Evolutionary conservation across 2,329 filamentous ascomycete species (phyloP), one percentile per base, ranked within the genome.

Genomic region (Metarhizium guizhouense): DNA sequence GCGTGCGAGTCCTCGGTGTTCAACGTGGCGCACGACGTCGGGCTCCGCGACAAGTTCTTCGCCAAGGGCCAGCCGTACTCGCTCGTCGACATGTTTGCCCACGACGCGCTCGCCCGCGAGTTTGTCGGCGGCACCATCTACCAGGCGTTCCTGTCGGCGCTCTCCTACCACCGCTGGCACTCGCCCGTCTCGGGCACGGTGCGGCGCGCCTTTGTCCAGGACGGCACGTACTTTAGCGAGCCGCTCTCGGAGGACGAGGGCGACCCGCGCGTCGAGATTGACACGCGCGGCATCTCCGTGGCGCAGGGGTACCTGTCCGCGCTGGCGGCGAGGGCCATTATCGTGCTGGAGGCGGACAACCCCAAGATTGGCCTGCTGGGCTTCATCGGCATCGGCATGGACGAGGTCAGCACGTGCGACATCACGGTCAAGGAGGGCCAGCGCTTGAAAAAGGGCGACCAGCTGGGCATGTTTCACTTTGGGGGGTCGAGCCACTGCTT

Each of bases 401-500:
- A 83, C 47, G 87, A 92, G 69, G 87, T 90, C 13, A 85, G 80
- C 56, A 84, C 85, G 0, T 90, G 86, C 63, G 85, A 90, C 53
- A 83, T 88, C 51, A 86, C 82, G 0, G 85, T 88, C 11, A 76
- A 76, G 61, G 80, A 84, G 64, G 86, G 85, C 0, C 77, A 90
- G 65, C 76, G 77, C 53, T 65, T 91, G 16, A 74, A 74, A 53
- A 90, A 90, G 74, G 88, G 88, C 1, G 80, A 90, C 4, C 73
- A 90, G 71, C 74, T 84, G 43, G 87, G 87, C 47, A 90, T 89
- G 86, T 91, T 91, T 69, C 87, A 91, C 65, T 90, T 86, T 65
- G 87, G 87, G n/a, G 87, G 88, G 0, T 85, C 80, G 6, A 83
- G 82, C 1, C 83, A 88, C 65, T 88, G 84, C 62, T 64, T 90